phyloP scores from a whole-genome alignment of 805 yeast species.

The Metschnikowia anglica region DNA sequence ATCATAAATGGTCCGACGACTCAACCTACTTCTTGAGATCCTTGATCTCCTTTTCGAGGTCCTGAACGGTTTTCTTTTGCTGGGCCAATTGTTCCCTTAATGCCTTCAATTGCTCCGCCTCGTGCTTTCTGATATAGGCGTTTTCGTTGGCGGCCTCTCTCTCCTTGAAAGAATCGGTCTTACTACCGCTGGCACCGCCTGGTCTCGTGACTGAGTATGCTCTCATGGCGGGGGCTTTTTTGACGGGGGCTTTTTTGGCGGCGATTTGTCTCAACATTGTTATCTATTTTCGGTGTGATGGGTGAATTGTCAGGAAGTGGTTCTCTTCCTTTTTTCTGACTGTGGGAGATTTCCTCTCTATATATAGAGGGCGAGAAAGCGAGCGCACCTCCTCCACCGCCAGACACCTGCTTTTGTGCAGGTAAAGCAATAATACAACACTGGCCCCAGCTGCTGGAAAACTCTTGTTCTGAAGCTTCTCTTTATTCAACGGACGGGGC shows the following conservation, averaged over 20 bases:
- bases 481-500: too few species aligned
- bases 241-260: conserved; percentile 18
- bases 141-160: conserved; percentile 94
- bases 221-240: conserved; percentile 18
- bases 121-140: conserved; percentile 80
- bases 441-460: too few species aligned
- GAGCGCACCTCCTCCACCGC: too few species aligned
- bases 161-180: conserved; percentile 51
- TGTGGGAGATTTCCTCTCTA: too few species aligned
- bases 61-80: conserved; percentile 60
- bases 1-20: too few species aligned
- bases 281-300: neutral
- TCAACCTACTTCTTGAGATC: conserved; percentile 44
- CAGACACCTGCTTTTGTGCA: too few species aligned
- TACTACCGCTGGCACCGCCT: conserved; percentile 10
- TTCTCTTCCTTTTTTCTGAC: too few species aligned
- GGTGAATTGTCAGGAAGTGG: neutral
- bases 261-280: conserved; percentile 25
- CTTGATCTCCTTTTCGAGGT: conserved; percentile 51
- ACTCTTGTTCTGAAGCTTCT: too few species aligned
- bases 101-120: conserved; percentile 78
- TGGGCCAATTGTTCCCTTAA: conserved; percentile 74
- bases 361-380: too few species aligned
- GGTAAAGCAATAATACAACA: too few species aligned
- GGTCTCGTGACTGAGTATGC: conserved; percentile 18